Evolutionary conservation across 2,329 filamentous ascomycete genomes (phyloP).

Genomic region (Trichoderma sp.): DNA sequence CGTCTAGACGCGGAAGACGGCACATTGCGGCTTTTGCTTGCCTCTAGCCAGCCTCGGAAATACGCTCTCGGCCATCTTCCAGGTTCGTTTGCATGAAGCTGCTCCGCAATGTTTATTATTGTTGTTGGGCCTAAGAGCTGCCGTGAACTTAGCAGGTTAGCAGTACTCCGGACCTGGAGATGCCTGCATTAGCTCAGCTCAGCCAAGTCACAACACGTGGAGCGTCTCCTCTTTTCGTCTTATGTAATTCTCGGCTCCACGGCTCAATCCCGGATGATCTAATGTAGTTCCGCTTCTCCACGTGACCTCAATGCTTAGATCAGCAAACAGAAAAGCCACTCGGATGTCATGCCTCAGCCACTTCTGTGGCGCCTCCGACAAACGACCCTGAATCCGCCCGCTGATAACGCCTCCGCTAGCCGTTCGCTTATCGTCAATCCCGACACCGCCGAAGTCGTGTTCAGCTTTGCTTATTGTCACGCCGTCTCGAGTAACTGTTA

Average conservation of each 20-base stretch:
- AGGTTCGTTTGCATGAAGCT: background rate
- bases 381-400: background rate
- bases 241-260: background rate
- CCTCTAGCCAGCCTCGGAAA: background rate
- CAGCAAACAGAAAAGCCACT: background rate
- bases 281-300: background rate
- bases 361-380: background rate
- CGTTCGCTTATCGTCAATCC: conserved; percentile 18
- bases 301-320: background rate
- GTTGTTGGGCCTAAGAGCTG: background rate
- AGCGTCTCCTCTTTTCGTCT: background rate
- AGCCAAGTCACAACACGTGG: background rate
- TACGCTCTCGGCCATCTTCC: background rate
- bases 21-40: background rate
- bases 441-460: conserved; percentile 15
- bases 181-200: background rate
- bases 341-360: background rate
- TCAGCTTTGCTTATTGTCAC: background rate
- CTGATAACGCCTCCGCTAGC: conserved; percentile 7
- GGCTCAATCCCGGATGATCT: background rate
- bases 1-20: background rate
- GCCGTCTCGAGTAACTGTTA: conserved; percentile 17
- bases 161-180: background rate
- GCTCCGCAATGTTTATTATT: background rate
- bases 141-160: background rate